Percentiles rank a stretch among this genome's conserved stretches.
These are phyloP conservation scores for Rubus idaeus DNA, from an alignment of 306 rosid genomes.

Conservation along the genomic window DNA sequence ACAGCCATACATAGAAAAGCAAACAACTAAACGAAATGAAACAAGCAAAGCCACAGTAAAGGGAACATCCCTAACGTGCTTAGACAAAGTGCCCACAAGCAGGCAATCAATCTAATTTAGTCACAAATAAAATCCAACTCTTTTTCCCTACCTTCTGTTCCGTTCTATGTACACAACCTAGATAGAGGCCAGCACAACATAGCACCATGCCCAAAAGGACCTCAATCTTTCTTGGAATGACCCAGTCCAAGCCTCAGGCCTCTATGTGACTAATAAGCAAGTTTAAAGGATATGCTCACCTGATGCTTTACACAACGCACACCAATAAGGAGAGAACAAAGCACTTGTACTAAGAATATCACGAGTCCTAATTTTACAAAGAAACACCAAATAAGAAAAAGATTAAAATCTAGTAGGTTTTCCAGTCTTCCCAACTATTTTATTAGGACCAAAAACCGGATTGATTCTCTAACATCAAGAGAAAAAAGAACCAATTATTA, in stretches of 20 bases:
- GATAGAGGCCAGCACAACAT: not conserved
- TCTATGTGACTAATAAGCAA: not conserved
- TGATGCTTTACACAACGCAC: not conserved
- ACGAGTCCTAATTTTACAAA: not conserved
- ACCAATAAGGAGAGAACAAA: not conserved
- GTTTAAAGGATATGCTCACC: not conserved
- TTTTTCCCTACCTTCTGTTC: not conserved
- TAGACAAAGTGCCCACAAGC: not conserved
- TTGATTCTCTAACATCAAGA: not conserved
- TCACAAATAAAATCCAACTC: not conserved
- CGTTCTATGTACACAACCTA: not conserved
- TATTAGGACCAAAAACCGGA: not conserved
- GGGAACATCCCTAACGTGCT: not conserved
- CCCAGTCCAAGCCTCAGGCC: not conserved
- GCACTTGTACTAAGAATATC: not conserved
- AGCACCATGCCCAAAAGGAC: not conserved
- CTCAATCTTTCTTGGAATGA: not conserved
- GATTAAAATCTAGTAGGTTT: not conserved
- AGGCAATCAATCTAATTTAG: not conserved
- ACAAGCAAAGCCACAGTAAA: not conserved
- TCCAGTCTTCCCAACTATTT: not conserved
- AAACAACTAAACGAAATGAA: not conserved
- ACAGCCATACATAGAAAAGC: not conserved
- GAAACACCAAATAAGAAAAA: not conserved
- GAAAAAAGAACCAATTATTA: not conserved